Conservation (phyloP, 306 rosid species). For the Glycine soja region DNA sequence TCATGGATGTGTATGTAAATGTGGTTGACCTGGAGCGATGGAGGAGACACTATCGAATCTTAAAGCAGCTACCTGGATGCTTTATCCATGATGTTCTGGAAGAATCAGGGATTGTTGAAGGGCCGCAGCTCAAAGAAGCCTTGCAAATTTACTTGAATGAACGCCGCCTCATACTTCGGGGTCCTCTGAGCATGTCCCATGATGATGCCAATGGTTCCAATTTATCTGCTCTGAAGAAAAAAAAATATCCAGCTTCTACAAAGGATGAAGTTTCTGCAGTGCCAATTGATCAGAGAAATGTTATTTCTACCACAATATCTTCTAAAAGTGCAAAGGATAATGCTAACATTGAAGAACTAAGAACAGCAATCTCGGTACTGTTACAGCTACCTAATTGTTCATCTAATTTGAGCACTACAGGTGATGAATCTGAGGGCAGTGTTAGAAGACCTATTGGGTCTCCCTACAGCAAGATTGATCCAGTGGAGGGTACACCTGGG, state of each 20-base stretch:
- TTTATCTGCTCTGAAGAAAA: conserved; percentile 55
- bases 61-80: conserved; percentile 77
- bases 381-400: conserved; percentile 70
- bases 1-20: conserved; percentile 71
- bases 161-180: conserved; percentile 75
- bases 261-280: conserved; percentile 63
- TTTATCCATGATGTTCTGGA: conserved; percentile 68
- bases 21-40: conserved; percentile 64
- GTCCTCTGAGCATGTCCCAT: conserved; percentile 51
- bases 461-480: conserved; percentile 61
- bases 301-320: conserved; percentile 45
- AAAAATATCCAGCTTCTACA: conserved; percentile 50
- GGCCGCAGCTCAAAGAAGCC: conserved; percentile 65
- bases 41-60: conserved; percentile 72
- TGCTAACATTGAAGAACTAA: conserved; percentile 72
- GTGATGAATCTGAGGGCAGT: conserved; percentile 70
- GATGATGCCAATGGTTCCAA: conserved; percentile 48
- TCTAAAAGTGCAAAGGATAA: conserved; percentile 60
- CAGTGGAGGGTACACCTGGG: conserved; percentile 80
- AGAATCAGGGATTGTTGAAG: conserved; percentile 74
- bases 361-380: conserved; percentile 67
- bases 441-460: conserved; percentile 61
- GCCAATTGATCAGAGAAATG: conserved; percentile 53
- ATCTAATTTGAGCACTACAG: conserved; percentile 52
- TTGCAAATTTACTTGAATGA: conserved; percentile 75